A percentile compares a stretch with the other conserved stretches of the same genome.
phyloP scores from a whole-genome alignment of 2,329 filamentous ascomycete genomes.

The Ceratocystis harringtonii region DNA sequence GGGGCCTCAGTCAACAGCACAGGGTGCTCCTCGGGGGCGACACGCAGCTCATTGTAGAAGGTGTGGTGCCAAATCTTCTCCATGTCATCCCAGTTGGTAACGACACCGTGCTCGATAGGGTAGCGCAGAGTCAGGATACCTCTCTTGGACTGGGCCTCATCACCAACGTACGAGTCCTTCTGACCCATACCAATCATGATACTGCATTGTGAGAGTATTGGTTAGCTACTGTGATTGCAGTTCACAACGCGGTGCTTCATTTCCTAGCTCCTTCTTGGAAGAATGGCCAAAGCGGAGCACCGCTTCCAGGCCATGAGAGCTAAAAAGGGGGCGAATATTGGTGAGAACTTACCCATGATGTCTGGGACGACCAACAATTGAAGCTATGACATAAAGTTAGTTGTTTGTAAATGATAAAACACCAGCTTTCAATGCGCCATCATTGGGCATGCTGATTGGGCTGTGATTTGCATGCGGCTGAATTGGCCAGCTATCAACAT shows the following conservation, averaged over 20 bases:
- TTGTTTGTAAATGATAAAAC: not conserved
- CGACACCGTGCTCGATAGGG: slow-evolving; percentile 99
- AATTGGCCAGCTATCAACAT: slow-evolving; percentile 17
- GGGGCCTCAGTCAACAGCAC: slow-evolving; percentile 97
- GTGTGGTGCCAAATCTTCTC: slow-evolving; percentile 99
- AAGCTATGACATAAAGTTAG: slow-evolving; percentile 44
- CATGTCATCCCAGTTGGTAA: slow-evolving; percentile 99
- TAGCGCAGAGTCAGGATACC: slow-evolving; percentile 99
- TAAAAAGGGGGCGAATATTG: slow-evolving; percentile 7
- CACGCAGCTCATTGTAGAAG: slow-evolving; percentile 99
- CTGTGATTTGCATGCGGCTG: not conserved
- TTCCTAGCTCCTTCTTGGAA: slow-evolving; percentile 2
- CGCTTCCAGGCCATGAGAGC: not conserved
- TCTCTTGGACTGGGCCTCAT: slow-evolving; percentile 99
- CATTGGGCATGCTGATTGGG: slow-evolving; percentile 19
- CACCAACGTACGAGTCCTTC: slow-evolving; percentile 99
- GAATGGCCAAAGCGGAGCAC: slow-evolving; percentile 12
- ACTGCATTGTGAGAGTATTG: slow-evolving; percentile 35
- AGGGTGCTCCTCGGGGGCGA: slow-evolving; percentile 98
- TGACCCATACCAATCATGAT: slow-evolving; percentile 99
- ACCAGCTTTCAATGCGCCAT: not conserved
- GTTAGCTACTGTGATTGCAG: slow-evolving; percentile 22
- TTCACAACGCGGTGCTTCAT: not conserved
- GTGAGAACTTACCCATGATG: slow-evolving; percentile 81
- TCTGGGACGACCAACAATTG: slow-evolving; percentile 98